These are phyloP conservation scores for Pseudogymnoascus sp. DNA, from an alignment of 2,329 filamentous ascomycete genomes.

Conservation along the genomic window DNA sequence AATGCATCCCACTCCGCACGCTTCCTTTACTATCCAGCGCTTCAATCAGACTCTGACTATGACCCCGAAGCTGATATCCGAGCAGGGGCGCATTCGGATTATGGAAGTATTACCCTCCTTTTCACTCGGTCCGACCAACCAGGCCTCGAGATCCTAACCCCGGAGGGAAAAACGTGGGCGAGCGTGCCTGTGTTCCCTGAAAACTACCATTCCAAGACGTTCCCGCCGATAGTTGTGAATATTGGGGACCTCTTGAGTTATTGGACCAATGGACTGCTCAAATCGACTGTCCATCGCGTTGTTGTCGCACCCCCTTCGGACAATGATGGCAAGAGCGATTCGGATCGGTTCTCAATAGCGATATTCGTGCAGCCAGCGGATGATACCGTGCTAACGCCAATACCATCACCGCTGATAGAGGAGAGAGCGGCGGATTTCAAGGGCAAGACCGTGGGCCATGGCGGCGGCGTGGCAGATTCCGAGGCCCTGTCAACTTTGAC, in stretches of 20 bases:
- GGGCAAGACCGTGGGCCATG: background rate
- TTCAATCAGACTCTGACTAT: conserved; percentile 35
- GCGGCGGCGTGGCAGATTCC: conserved; percentile 22
- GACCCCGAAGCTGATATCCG: conserved; percentile 57
- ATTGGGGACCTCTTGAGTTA: conserved; percentile 69
- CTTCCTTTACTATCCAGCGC: conserved; percentile 60
- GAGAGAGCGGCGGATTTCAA: conserved; percentile 23
- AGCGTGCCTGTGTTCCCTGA: conserved; percentile 60
- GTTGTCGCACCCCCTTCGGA: conserved; percentile 54
- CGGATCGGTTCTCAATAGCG: conserved; percentile 54
- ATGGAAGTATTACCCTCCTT: conserved; percentile 57
- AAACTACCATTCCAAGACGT: conserved; percentile 35
- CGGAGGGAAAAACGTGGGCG: conserved; percentile 44
- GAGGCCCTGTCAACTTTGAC: conserved; percentile 47
- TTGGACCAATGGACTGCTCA: conserved; percentile 83
- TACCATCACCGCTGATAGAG: conserved; percentile 51
- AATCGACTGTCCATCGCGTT: conserved; percentile 83
- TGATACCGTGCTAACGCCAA: conserved; percentile 42
- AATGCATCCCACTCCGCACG: conserved; percentile 36
- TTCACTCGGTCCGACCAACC: conserved; percentile 82
- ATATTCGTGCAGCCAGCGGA: conserved; percentile 60
- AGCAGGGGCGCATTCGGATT: conserved; percentile 88
- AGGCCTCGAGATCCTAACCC: conserved; percentile 72
- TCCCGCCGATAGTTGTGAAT: conserved; percentile 62
- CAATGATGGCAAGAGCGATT: conserved; percentile 31